Evolutionary conservation across 768 basidiomycete genomes (phyloP), one percentile per base, ranked within the genome.

Genomic region (Tulasnella sp.): DNA sequence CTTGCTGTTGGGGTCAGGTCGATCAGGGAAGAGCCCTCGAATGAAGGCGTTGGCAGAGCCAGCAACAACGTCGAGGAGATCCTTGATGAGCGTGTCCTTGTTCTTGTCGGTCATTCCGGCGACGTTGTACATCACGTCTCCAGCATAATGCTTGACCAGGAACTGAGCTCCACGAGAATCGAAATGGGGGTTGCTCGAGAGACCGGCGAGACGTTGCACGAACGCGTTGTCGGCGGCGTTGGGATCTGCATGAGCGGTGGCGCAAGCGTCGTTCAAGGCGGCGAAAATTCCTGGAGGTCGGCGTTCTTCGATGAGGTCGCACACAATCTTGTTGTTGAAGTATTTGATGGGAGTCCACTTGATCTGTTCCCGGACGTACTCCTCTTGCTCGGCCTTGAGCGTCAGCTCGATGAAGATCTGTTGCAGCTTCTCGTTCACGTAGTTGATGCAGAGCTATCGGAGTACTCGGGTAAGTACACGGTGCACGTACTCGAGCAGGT

Each of bases 311-410:
- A 99, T 99, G 41, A 99, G 90, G 84, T 97, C 96, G 86, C 98
- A 99, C 37, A 99, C 98, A 81, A 99, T 91, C 82, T 96, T 96
- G 89, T 97, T 97, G 85, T 97, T 96, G 90, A 97, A 97, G 86
- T 97, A 99, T 83, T 98, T 96, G 90, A 99, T 99, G 0, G 97
- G 97, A 0, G 94, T 97, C 98, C 98, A 99, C 86, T 98, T 95
- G 88, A 99, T 99, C 86, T 97, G 93, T 86, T 99, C 98, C 80
- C 95, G 91, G 41, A 98, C 96, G 86, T 99, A 99, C 85, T 99
- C 98, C 85, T 99, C 98, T 85, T 99, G 98, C 88, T 99, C 98
- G 46, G 99, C 91, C 54, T 98, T 96, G 86, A 99, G 99, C 98
- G 99, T 99, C 85, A 99, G 98, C 86, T 99, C 96, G 84, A 99